Evolutionary conservation across 805 yeast species (phyloP), one percentile per base, ranked within the genome.

Genomic region (Isabelozyma heimii): DNA sequence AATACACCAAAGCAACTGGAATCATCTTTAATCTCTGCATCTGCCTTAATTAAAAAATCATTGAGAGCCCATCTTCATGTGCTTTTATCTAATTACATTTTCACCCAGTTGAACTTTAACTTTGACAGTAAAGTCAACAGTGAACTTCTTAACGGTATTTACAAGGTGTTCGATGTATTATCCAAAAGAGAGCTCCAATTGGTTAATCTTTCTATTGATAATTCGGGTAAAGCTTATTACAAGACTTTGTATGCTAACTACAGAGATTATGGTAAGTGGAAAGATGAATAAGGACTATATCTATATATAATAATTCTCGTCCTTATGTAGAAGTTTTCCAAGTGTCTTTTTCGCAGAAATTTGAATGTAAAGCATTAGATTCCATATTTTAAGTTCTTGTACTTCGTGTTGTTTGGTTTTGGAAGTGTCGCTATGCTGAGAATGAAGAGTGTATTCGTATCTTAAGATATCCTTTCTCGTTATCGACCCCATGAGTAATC

Each of bases 401-500:
- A 54, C 59, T 17, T 56, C 62, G 12, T 56, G 56, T 30, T 44
- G 50, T 1, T 43, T 43, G 15, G 62, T 60, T 1, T 47, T 44
- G 12, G 44, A 28, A 9, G 46, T 14, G 24, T 52, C 51, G 12
- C 50, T 47, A 20, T 61, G 51, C n/a, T 55, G 40, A 35, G 61
- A 60, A 47, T 69, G 70, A n/a, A 53, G 50, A 9, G 73, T 67
- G 49, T 67, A 61, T 54, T 84, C 87, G 57, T 80, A 89, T 52
- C 84, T 75, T 45, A 91, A 66, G 14, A 92, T 73, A 60, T 91
- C 98, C 59, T 94, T 94, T 49, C 91, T 77, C 0, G 97, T 89
- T 1, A 95, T 69, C n/a, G 89, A 60, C 0, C 99, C 99, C 13
- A 75, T 76, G 14, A 89, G 60, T 2, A 61, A 52, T 1, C 91